Conservation (phyloP, 202 grass and related monocot genomes). For the Brachypodium distachyon region DNA sequence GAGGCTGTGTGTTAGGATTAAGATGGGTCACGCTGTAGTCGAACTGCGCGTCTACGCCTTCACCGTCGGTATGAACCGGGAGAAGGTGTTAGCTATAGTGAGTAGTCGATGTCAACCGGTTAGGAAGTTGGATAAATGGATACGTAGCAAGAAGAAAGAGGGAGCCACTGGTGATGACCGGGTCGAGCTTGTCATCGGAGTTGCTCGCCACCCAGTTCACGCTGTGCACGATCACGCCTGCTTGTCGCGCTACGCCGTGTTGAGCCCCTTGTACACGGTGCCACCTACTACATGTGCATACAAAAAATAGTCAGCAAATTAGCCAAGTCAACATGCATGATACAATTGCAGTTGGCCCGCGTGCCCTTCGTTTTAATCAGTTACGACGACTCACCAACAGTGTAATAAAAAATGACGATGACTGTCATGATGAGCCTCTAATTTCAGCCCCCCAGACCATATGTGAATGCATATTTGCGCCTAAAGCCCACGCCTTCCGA, state of each 20-base stretch:
- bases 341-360: background rate
- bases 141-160: constrained; percentile 71
- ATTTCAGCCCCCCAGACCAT: constrained; percentile 62
- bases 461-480: too few species aligned
- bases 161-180: constrained; percentile 43
- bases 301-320: constrained; percentile 1
- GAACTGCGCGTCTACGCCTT: constrained; percentile 73
- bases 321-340: background rate
- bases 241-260: constrained; percentile 63
- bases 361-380: background rate
- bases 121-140: background rate
- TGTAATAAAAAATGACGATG: constrained; percentile 81
- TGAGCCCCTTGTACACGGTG: constrained; percentile 85
- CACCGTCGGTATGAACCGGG: constrained; percentile 75
- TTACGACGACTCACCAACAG: constrained; percentile 40
- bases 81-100: too few species aligned
- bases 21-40: constrained; percentile 95
- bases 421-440: constrained; percentile 93
- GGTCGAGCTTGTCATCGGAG: constrained; percentile 53
- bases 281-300: constrained; percentile 45
- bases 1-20: constrained; percentile 90
- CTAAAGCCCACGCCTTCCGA: constrained; percentile 51
- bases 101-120: background rate
- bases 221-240: constrained; percentile 56
- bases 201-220: constrained; percentile 67